A percentile compares a stretch with the other conserved stretches of the same genome.
Evolutionary conservation across 805 yeast genomes (phyloP).

Genomic region (Blastobotrys attinorum): DNA sequence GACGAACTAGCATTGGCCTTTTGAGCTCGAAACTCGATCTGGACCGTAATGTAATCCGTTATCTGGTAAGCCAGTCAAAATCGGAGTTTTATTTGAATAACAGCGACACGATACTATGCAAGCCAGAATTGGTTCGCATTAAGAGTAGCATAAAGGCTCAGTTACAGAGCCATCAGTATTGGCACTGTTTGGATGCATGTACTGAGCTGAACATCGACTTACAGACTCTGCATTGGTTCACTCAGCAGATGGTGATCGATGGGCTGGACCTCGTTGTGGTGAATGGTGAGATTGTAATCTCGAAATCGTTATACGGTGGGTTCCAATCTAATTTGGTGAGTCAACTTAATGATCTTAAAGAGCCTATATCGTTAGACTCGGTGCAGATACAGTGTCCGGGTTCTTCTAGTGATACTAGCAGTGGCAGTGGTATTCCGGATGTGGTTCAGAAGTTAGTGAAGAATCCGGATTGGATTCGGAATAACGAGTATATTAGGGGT

Average conservation of each 20-base stretch:
- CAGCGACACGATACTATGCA: constrained; percentile 4
- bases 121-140: constrained; percentile 8
- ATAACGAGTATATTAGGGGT: background rate
- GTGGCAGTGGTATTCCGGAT: too few relatives aligned
- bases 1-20: constrained; percentile 13
- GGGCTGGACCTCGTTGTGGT: background rate
- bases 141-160: too few relatives aligned
- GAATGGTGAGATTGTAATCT: background rate
- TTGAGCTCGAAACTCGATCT: constrained; percentile 12
- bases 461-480: background rate
- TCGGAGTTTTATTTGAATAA: constrained; percentile 2
- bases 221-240: background rate
- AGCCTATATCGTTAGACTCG: background rate
- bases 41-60: constrained; percentile 7
- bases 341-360: background rate
- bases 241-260: background rate
- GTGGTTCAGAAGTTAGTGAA: background rate
- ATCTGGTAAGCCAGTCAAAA: background rate
- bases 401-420: too few relatives aligned
- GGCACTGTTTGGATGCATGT: background rate
- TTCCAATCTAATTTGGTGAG: background rate
- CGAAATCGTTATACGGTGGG: background rate
- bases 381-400: background rate
- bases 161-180: too few relatives aligned
- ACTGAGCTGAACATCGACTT: background rate